Evolutionary conservation across 192 early-diverging fungal species (phyloP), one percentile per base, ranked within the genome.

Genomic region (Pilaira anomala): DNA sequence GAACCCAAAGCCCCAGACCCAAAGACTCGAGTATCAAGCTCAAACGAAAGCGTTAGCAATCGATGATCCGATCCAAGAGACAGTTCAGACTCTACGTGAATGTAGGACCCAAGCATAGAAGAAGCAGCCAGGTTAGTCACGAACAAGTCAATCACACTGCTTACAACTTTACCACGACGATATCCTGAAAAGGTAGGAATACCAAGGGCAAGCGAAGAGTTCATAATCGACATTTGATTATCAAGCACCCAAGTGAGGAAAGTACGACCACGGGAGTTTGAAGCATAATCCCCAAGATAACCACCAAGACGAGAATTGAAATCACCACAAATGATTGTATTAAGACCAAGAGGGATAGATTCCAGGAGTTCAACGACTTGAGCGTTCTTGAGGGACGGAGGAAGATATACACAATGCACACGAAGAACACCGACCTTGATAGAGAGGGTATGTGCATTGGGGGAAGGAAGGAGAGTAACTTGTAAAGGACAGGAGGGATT

Each of bases 311-410:
- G 57, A 11, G 57, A 36, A 25, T 67, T 67, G 6, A 67, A 24
- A 48, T 67, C 66, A 6, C 66, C 66, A 51, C 66, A 67, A 13
- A 67, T 39, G 51, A 67, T 58, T 4, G 66, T 60, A 45, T 67
- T 33, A 1, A 41, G 16, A 12, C 9, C 9, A 19, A 49, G 0
- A 16, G 57, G 66, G 19, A 67, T 58, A 39, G 66, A 67, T 21
- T n/a, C 19, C 0, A 67, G 56, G 7, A 48, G 1, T 3, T 21
- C 33, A 18, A 59, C 0, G 11, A 49, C 1, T 52, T 18, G 6
- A 2, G 21, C 56, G 51, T 19, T 26, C 3, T 18, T 21, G 6
- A 67, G 57, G 14, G 42, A 30, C 16, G 66, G 66, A 16, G 66
- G 66, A 44, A 67, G 9, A 39, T 67, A 67, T 29, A 56, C 41